These are phyloP conservation scores for Phytophthora meadii DNA, from an alignment of 352 stramenopile species.

Conservation along the genomic window DNA sequence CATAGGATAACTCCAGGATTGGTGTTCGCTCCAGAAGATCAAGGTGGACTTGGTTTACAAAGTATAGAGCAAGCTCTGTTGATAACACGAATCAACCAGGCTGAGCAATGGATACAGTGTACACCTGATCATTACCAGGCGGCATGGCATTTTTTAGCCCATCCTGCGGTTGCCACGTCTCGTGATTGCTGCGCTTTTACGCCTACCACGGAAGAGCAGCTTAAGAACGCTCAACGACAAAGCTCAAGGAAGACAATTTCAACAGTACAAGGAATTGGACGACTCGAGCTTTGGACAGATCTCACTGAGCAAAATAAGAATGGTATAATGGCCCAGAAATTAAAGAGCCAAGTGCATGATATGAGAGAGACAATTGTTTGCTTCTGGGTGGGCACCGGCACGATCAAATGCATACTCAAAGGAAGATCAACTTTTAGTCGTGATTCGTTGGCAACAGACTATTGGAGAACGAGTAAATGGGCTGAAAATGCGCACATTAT, in stretches of 20 bases:
- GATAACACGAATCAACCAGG: not conserved
- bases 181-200: not conserved
- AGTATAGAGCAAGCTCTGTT: not conserved
- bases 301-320: not conserved
- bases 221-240: not conserved
- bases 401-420: not conserved
- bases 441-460: not conserved
- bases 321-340: not conserved
- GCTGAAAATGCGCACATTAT: not conserved
- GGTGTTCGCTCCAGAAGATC: not conserved
- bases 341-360: not conserved
- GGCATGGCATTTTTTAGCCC: constrained; percentile 1
- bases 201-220: not conserved
- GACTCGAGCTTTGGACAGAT: not conserved
- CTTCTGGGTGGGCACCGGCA: not conserved
- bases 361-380: not conserved
- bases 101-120: not conserved
- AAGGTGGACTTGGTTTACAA: not conserved
- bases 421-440: not conserved
- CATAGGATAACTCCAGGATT: not conserved
- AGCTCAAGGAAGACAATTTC: too few relatives aligned
- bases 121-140: not conserved
- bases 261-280: not conserved
- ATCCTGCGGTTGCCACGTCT: not conserved
- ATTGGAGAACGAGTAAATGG: not conserved